Base-by-base conservation (phyloP, 2,329 filamentous ascomycete species). In the Aspergillus latus region DNA sequence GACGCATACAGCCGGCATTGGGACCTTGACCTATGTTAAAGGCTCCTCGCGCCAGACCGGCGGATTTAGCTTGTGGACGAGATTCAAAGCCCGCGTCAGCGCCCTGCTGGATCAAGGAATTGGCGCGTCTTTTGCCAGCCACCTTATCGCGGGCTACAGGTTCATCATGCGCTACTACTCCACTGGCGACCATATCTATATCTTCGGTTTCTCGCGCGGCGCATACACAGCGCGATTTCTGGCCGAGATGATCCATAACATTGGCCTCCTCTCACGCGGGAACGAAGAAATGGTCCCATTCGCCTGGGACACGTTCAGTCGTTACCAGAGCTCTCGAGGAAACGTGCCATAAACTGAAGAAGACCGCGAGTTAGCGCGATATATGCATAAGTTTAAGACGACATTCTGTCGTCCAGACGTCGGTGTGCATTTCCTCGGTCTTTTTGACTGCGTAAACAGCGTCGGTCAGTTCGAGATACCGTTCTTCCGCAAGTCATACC, bases 221-320 rank as follows among this genome's bases (percentile, higher is more conserved):
- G 57, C 57, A 15, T 59, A 59, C 34, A 59, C 57, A n/a, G 53
- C 57, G 13, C 53, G 57, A 3, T 52, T 52, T 11, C 47, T 59
- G 6, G 53, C 57, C 9, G 57, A 52, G 28, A 52, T 59, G 53
- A 56, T 59, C 43, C 52, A 54, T 36, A 59, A 54, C 32, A 59
- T 59, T 26, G 58, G 54, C 2, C 69, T 83, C 0, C 72, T 83
- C 5, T 80, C 77, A 48, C 75, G 76, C 46, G 80, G 80, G 6
- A 82, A 82, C 54, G 80, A 82, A 56, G 80, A 82, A 43, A 79
- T 82, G 79, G 76, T 82, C 1, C 74, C 73, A 0, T 83, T 83
- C 51, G 80, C 77, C 4, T 82, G 68, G 52, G 54, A 59, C 3
- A 63, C 66, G 2, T 68, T 68, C 39, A 65, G 65, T 46, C 68